Percentiles rank a stretch among this genome's conserved stretches.
Conservation (phyloP, 495 filamentous ascomycete species). For the Talaromyces nanjingensis region DNA sequence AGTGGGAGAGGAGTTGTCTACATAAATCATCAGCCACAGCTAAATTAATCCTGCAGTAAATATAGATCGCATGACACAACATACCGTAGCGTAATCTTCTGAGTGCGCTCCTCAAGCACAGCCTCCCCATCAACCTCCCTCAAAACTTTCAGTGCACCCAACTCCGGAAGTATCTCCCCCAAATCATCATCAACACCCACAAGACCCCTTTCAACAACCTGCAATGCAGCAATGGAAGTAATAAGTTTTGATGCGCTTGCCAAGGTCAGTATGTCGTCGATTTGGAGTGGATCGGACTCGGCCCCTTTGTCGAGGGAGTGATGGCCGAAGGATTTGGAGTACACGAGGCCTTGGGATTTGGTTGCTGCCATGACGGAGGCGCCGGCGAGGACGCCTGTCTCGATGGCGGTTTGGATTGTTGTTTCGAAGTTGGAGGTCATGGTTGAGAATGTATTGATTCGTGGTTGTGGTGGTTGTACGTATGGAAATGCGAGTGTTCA, state of each 20-base stretch:
- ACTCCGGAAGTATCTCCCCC: conserved; percentile 20
- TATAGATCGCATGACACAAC: too few relatives aligned
- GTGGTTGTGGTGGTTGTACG: too few relatives aligned
- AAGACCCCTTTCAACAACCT: conserved; percentile 34
- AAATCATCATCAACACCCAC: conserved; percentile 32
- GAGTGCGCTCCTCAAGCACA: conserved; percentile 7
- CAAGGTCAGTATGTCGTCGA: conserved; percentile 1
- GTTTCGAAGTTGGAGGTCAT: not conserved
- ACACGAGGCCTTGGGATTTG: not conserved
- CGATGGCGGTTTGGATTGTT: not conserved
- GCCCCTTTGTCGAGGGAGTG: not conserved
- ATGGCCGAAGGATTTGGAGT: conserved; percentile 3
- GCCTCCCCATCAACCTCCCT: conserved; percentile 8
- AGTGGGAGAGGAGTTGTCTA: conserved; percentile 3
- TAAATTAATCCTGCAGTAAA: not conserved
- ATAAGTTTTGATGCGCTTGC: conserved; percentile 23
- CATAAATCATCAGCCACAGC: not conserved
- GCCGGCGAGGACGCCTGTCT: not conserved
- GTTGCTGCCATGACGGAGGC: not conserved
- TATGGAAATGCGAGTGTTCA: too few relatives aligned
- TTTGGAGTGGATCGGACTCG: not conserved
- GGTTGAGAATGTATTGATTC: not conserved
- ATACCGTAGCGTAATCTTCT: not conserved
- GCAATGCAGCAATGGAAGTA: conserved; percentile 35
- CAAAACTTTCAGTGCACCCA: conserved; percentile 12